Conservation (phyloP, 2,329 filamentous ascomycete genomes). For the Colletotrichum caudatum region DNA sequence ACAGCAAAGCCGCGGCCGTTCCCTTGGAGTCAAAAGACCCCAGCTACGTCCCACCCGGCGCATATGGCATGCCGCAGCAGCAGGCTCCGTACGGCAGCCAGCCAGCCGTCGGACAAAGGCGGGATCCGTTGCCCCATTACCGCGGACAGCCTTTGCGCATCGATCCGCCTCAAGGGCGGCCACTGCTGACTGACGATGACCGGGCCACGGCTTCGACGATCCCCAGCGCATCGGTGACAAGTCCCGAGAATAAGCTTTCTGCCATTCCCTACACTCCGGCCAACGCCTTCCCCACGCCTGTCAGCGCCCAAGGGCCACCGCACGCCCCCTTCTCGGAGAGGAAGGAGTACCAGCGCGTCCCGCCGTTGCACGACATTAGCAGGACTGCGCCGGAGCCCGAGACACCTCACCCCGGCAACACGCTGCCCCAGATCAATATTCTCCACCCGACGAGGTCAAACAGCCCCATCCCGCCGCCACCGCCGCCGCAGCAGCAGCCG, state of each 20-base stretch:
- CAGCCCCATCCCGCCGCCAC: slow-evolving; percentile 55
- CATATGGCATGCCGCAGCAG: slow-evolving; percentile 72
- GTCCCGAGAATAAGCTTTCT: slow-evolving; percentile 73
- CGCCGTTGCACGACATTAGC: slow-evolving; percentile 70
- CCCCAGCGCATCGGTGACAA: slow-evolving; percentile 67
- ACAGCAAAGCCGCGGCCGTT: slow-evolving; percentile 74
- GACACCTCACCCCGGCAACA: slow-evolving; percentile 62
- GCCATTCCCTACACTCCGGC: slow-evolving; percentile 66
- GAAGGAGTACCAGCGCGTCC: slow-evolving; percentile 70
- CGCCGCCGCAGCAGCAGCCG: slow-evolving; percentile 39
- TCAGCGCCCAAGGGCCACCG: slow-evolving; percentile 66
- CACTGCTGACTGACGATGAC: slow-evolving; percentile 68
- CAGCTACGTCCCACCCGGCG: slow-evolving; percentile 70
- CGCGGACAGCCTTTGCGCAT: slow-evolving; percentile 72
- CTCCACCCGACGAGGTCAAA: slow-evolving; percentile 64
- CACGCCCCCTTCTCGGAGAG: slow-evolving; percentile 62
- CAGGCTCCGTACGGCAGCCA: slow-evolving; percentile 54
- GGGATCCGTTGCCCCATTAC: slow-evolving; percentile 70
- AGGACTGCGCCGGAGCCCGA: slow-evolving; percentile 64
- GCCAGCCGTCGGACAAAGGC: slow-evolving; percentile 55
- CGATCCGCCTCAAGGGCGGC: slow-evolving; percentile 70
- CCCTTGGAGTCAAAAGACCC: slow-evolving; percentile 88
- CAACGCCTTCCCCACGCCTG: slow-evolving; percentile 71
- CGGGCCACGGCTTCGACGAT: slow-evolving; percentile 70
- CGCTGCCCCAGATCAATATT: slow-evolving; percentile 69